Conservation (phyloP, 352 stramenopile genomes). For the Peronospora tabacina region DNA sequence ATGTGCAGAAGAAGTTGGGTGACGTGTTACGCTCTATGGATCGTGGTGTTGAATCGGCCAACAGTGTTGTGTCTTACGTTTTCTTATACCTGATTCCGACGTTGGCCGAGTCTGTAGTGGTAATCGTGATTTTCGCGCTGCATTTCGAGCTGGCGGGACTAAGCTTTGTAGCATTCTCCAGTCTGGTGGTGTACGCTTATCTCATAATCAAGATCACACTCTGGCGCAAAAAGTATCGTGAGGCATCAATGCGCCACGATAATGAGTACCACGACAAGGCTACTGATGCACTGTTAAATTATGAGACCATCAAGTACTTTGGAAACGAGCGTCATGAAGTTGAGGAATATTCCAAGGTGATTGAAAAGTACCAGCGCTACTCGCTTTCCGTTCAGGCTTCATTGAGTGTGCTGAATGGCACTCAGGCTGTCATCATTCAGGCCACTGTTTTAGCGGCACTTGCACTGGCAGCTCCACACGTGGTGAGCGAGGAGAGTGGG, state of each 20-base stretch:
- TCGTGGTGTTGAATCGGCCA: conserved; percentile 86
- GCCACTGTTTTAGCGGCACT: conserved; percentile 56
- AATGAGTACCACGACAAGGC: conserved; percentile 97
- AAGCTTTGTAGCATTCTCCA: conserved; percentile 90
- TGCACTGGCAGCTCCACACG: conserved; percentile 56
- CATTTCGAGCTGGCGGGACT: conserved; percentile 91
- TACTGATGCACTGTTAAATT: conserved; percentile 96
- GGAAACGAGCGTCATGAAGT: conserved; percentile 91
- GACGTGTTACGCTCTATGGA: conserved; percentile 94
- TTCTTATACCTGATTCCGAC: conserved; percentile 95
- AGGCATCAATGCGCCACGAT: conserved; percentile 90
- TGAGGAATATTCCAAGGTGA: conserved; percentile 85
- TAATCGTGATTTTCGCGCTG: conserved; percentile 86
- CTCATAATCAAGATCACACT: conserved; percentile 96
- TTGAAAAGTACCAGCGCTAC: conserved; percentile 91
- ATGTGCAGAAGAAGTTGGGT: conserved; percentile 96
- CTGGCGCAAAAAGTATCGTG: conserved; percentile 97
- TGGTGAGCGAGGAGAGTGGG: conserved; percentile 60
- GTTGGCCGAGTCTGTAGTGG: conserved; percentile 92
- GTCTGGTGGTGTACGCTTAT: conserved; percentile 92
- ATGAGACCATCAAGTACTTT: conserved; percentile 98
- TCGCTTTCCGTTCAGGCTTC: conserved; percentile 90
- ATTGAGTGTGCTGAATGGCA: conserved; percentile 92
- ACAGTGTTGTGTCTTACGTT: conserved; percentile 95
- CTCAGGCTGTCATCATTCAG: conserved; percentile 86